These are phyloP conservation scores for Ophiostoma australiae DNA, from an alignment of 2,329 filamentous ascomycete species.

Conservation along the genomic window DNA sequence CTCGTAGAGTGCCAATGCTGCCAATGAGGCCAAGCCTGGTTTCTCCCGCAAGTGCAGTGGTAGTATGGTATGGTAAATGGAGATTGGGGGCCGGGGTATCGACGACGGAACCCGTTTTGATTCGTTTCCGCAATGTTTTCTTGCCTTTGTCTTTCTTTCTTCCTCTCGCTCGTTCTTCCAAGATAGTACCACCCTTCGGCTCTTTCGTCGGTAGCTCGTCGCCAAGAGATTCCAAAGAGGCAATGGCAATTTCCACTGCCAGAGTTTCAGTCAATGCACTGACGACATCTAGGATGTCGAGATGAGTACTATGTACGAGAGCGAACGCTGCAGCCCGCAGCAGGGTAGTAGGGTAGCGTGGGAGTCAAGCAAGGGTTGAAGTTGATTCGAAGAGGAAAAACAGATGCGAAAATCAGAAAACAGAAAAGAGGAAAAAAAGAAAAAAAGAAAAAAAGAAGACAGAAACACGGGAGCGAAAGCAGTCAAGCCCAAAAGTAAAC, in stretches of 20 bases:
- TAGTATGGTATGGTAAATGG: not conserved
- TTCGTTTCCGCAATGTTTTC: not conserved
- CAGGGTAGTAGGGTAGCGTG: not conserved
- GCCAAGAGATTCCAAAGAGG: not conserved
- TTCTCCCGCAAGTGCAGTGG: not conserved
- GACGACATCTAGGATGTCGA: not conserved
- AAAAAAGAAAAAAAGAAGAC: not conserved
- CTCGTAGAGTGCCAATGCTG: not conserved
- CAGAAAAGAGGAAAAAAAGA: not conserved
- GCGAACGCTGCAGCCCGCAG: not conserved
- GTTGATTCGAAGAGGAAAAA: not conserved
- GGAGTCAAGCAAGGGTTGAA: not conserved
- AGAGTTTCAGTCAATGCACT: not conserved
- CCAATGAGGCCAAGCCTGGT: not conserved
- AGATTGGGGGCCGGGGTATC: not conserved
- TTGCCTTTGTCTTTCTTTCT: not conserved
- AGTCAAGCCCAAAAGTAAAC: constrained; percentile 9
- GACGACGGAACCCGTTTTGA: not conserved
- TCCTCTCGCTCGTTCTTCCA: not conserved
- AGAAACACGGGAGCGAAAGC: not conserved
- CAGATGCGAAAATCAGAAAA: too few relatives aligned
- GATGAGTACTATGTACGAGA: not conserved
- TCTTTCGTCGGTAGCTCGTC: constrained; percentile 3
- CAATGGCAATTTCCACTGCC: not conserved
- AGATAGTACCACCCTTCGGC: not conserved